Conservation (phyloP, 2,329 filamentous ascomycete genomes). For the Clarireedia paspali region DNA sequence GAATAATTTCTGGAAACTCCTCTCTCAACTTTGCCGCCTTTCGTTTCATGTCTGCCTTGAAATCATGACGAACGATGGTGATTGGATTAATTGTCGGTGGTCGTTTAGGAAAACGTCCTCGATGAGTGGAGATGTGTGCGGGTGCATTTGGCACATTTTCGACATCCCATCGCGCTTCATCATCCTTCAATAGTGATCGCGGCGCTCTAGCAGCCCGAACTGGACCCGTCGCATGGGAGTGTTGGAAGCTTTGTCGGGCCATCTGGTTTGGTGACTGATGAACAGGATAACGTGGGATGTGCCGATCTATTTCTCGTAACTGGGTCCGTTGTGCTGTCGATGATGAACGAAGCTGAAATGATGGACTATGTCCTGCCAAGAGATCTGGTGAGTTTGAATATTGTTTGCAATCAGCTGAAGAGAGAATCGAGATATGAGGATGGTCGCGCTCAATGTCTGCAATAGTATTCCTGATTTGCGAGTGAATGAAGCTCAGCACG, state of each 20-base stretch:
- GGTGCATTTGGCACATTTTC: background rate
- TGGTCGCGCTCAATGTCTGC: too few species aligned
- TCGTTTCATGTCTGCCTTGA: constrained; percentile 7
- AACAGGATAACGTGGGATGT: background rate
- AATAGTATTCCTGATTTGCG: too few species aligned
- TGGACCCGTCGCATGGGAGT: background rate
- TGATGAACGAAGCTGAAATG: too few species aligned
- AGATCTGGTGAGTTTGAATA: too few species aligned
- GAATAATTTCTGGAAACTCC: constrained; percentile 5
- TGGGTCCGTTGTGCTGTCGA: background rate
- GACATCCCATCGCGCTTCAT: background rate
- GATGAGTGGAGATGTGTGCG: constrained; percentile 19
- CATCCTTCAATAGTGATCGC: background rate
- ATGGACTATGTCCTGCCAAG: too few species aligned
- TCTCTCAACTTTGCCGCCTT: constrained; percentile 9
- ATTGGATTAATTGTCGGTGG: constrained; percentile 3
- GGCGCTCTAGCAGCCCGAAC: background rate
- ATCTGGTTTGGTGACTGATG: background rate
- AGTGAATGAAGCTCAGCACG: background rate
- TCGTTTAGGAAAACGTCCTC: constrained; percentile 11
- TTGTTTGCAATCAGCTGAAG: too few species aligned
- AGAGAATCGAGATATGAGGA: too few species aligned
- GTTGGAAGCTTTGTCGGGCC: background rate
- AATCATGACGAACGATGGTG: constrained; percentile 11
- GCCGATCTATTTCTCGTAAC: background rate